These are phyloP conservation scores for Rhodotorula sphaerocarpa DNA, from an alignment of 768 basidiomycete species.

Conservation along the genomic window DNA sequence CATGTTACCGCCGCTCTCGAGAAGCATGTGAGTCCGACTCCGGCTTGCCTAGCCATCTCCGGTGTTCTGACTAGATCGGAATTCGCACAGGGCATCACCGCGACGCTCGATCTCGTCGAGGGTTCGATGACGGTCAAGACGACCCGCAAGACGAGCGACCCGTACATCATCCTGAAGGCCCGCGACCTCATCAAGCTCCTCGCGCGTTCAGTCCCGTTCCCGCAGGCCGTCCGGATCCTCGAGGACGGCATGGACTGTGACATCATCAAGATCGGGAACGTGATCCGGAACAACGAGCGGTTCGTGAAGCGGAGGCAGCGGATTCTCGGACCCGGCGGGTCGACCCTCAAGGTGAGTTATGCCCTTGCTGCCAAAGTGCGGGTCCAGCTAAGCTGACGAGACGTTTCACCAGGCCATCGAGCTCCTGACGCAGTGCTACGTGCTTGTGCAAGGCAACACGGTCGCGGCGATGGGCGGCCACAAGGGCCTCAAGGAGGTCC, in stretches of 20 bases:
- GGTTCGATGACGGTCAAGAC: slow-evolving; percentile 97
- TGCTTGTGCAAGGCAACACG: slow-evolving; percentile 94
- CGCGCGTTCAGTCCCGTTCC: slow-evolving; percentile 75
- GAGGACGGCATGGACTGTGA: slow-evolving; percentile 87
- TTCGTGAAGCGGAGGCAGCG: slow-evolving; percentile 93
- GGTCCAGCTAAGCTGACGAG: background rate
- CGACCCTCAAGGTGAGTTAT: slow-evolving; percentile 75
- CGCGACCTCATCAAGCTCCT: slow-evolving; percentile 91
- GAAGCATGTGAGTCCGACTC: slow-evolving; percentile 53
- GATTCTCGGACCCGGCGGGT: slow-evolving; percentile 94
- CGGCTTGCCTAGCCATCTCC: background rate
- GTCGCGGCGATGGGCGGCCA: slow-evolving; percentile 96
- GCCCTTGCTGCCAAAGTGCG: background rate
- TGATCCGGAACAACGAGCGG: slow-evolving; percentile 89
- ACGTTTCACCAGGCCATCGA: slow-evolving; percentile 72
- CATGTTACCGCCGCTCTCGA: slow-evolving; percentile 79
- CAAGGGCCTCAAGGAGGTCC: slow-evolving; percentile 90
- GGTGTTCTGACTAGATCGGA: background rate
- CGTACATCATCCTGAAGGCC: slow-evolving; percentile 90
- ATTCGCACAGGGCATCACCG: slow-evolving; percentile 78
- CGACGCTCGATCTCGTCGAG: slow-evolving; percentile 87
- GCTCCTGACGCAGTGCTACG: slow-evolving; percentile 88
- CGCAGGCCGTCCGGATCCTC: slow-evolving; percentile 77
- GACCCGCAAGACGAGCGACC: slow-evolving; percentile 93
- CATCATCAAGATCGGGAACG: slow-evolving; percentile 92